phyloP scores from a whole-genome alignment of 1,284 basidiomycete species.

The Microbotryomycetes sp. region DNA sequence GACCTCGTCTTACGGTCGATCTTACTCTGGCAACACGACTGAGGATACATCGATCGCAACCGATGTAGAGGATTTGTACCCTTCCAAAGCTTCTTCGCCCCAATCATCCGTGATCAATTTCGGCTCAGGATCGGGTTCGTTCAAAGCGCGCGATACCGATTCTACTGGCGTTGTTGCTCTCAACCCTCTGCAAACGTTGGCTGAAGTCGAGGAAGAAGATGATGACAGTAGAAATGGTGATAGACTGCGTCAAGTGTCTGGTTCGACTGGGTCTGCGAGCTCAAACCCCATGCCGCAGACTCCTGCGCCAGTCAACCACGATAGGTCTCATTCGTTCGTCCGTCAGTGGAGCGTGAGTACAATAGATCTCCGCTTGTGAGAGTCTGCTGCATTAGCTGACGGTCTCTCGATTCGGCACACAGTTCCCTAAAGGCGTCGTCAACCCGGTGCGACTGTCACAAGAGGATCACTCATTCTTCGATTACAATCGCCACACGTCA shows the following conservation, averaged over 20 bases:
- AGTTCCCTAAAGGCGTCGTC: constrained; percentile 32
- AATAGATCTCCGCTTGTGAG: neutral
- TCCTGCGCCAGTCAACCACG: constrained; percentile 19
- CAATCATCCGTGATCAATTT: constrained; percentile 19
- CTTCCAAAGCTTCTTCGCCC: constrained; percentile 23
- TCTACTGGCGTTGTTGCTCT: constrained; percentile 22
- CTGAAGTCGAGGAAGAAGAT: constrained; percentile 39
- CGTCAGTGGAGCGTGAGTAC: constrained; percentile 31
- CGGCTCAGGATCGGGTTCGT: constrained; percentile 12
- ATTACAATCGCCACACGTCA: constrained; percentile 33
- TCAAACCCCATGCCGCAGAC: constrained; percentile 27
- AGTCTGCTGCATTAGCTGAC: neutral
- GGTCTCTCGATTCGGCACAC: neutral
- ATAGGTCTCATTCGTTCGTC: constrained; percentile 31
- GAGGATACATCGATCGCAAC: constrained; percentile 36
- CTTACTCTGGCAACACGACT: constrained; percentile 32
- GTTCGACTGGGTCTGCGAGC: constrained; percentile 10
- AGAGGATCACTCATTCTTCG: constrained; percentile 32
- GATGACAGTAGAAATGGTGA: constrained; percentile 10
- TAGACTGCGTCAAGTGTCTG: constrained; percentile 4
- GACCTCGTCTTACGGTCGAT: constrained; percentile 31
- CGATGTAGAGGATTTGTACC: constrained; percentile 31
- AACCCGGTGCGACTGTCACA: constrained; percentile 25
- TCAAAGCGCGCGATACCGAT: constrained; percentile 16
- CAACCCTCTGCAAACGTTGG: constrained; percentile 34